These are phyloP conservation scores for Chrysoporthe austroafricana DNA, from an alignment of 2,329 filamentous ascomycete genomes.

Conservation along the genomic window DNA sequence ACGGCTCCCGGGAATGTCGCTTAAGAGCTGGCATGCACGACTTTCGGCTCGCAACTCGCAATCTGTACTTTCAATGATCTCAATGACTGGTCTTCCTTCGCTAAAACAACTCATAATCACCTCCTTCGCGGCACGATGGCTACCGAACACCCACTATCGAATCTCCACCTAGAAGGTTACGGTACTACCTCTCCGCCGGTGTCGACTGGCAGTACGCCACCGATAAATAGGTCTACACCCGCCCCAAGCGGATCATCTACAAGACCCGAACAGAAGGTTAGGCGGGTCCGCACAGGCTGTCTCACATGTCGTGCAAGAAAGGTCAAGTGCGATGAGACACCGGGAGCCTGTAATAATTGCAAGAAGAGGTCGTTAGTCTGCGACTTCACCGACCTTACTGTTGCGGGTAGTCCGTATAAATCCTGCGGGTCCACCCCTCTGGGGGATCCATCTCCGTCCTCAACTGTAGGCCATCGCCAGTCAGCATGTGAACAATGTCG, in stretches of 20 bases:
- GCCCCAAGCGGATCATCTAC: conserved; percentile 2
- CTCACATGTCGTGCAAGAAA: conserved; percentile 23
- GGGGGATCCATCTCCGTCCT: not conserved
- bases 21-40: not conserved
- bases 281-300: conserved; percentile 17
- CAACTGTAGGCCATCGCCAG: not conserved
- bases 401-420: not conserved
- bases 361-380: conserved; percentile 4
- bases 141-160: conserved; percentile 5
- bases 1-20: not conserved
- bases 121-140: not conserved
- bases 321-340: conserved; percentile 17
- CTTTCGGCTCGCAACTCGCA: not conserved
- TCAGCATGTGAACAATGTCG: conserved; percentile 11
- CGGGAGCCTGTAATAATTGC: conserved; percentile 24
- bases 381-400: conserved; percentile 4
- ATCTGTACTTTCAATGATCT: not conserved
- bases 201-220: not conserved
- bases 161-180: not conserved
- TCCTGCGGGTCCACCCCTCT: not conserved
- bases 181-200: not conserved
- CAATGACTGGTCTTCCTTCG: not conserved
- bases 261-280: not conserved
- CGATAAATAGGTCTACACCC: not conserved
- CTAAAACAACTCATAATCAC: not conserved